These are phyloP conservation scores for Dendrobium chrysotoxum DNA, from an alignment of 106 monocot species.

Conservation along the genomic window DNA sequence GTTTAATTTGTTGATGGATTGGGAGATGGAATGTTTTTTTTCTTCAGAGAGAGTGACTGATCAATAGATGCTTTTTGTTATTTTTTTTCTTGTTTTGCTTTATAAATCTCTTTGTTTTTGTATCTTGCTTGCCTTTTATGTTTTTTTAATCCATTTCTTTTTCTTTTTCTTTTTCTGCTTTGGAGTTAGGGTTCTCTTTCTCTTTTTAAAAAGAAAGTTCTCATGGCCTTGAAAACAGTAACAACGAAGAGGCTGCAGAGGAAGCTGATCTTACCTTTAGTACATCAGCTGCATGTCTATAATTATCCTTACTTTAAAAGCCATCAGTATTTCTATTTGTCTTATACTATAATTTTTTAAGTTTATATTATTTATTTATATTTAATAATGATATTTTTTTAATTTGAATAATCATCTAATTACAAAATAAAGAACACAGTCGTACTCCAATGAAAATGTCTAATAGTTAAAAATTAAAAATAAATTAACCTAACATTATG, in stretches of 20 bases:
- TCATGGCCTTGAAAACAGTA: neutral
- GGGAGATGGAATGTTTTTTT: neutral
- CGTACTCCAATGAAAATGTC: no score
- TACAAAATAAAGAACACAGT: no score
- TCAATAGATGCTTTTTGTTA: neutral
- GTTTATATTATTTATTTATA: no score
- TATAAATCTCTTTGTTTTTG: neutral
- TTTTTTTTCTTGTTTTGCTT: neutral
- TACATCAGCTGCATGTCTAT: neutral
- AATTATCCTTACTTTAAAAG: neutral
- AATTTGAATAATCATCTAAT: no score
- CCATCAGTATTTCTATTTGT: neutral
- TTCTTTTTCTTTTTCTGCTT: neutral
- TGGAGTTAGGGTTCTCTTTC: conserved; percentile 6
- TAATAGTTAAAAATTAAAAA: no score
- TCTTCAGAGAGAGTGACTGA: neutral
- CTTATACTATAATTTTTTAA: no score
- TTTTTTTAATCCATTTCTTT: no score
- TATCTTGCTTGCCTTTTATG: neutral
- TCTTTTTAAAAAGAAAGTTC: neutral
- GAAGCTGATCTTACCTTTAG: neutral
- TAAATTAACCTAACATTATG: no score
- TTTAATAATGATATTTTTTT: no score
- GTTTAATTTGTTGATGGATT: neutral
- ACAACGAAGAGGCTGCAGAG: neutral